These are phyloP conservation scores for Kentomonas sorsogonicus DNA, from an alignment of 208 protist genomes.

Conservation along the genomic window DNA sequence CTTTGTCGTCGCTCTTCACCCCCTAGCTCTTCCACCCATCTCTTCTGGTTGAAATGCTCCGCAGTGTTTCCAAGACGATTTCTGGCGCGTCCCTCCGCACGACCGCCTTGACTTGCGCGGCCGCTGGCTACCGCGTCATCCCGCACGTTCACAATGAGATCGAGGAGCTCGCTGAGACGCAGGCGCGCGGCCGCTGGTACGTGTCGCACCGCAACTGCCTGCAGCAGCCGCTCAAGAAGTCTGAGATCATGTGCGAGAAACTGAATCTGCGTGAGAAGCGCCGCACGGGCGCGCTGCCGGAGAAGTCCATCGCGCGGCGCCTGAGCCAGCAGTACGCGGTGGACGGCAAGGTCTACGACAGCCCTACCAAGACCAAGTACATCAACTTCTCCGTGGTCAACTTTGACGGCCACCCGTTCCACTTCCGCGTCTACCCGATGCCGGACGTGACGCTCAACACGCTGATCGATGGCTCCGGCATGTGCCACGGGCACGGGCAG, in stretches of 20 bases:
- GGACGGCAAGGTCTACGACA: constrained; percentile 71
- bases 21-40: too few species aligned
- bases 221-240: constrained; percentile 80
- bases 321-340: constrained; percentile 82
- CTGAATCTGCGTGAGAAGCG: constrained; percentile 82
- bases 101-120: not conserved
- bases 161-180: constrained; percentile 83
- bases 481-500: constrained; percentile 78
- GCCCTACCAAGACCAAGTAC: constrained; percentile 64
- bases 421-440: constrained; percentile 86
- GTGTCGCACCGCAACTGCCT: constrained; percentile 80
- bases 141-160: constrained; percentile 83
- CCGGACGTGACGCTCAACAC: constrained; percentile 88
- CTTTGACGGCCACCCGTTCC: constrained; percentile 87
- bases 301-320: constrained; percentile 80
- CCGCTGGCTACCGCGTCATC: constrained; percentile 64
- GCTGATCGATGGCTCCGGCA: constrained; percentile 85
- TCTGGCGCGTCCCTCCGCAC: constrained; percentile 9
- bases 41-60: not conserved
- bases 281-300: constrained; percentile 64
- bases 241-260: constrained; percentile 84
- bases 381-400: constrained; percentile 85
- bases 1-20: constrained; percentile 2
- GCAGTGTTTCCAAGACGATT: constrained; percentile 18
- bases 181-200: constrained; percentile 70